These are phyloP conservation scores for Eugenia klotzschiana DNA, from an alignment of 441 rosid genomes.

Conservation along the genomic window DNA sequence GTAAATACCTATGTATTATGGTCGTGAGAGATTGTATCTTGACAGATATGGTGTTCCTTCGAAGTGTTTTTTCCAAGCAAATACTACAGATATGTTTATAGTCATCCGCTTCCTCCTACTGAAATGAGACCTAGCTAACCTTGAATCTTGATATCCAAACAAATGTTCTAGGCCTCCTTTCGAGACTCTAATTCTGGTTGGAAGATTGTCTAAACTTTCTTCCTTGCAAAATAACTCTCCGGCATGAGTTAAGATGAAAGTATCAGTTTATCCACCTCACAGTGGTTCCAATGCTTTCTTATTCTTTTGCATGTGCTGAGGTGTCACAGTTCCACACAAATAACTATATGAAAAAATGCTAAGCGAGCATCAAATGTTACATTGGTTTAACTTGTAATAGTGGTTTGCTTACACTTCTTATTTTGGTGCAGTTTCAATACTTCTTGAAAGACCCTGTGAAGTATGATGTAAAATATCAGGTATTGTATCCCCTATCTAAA, in stretches of 20 bases:
- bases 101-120: not conserved
- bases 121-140: not conserved
- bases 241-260: not conserved
- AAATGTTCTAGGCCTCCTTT: not conserved
- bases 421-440: slow-evolving; percentile 56
- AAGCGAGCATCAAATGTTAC: not conserved
- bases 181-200: not conserved
- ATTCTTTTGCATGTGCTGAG: not conserved
- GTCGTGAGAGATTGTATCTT: not conserved
- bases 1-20: slow-evolving; percentile 12
- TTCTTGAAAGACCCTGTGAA: slow-evolving; percentile 91
- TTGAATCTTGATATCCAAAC: not conserved
- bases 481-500: not conserved
- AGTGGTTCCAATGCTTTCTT: not conserved
- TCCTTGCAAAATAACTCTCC: not conserved
- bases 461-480: slow-evolving; percentile 94
- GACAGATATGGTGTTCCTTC: not conserved
- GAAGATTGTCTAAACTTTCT: not conserved
- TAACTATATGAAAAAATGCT: not conserved
- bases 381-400: not conserved
- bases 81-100: not conserved
- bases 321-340: not conserved
- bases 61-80: not conserved
- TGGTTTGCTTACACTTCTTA: not conserved
- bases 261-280: not conserved